These are phyloP conservation scores for Parastagonospora nodorum DNA, from an alignment of 2,329 filamentous ascomycete genomes.

Conservation along the genomic window DNA sequence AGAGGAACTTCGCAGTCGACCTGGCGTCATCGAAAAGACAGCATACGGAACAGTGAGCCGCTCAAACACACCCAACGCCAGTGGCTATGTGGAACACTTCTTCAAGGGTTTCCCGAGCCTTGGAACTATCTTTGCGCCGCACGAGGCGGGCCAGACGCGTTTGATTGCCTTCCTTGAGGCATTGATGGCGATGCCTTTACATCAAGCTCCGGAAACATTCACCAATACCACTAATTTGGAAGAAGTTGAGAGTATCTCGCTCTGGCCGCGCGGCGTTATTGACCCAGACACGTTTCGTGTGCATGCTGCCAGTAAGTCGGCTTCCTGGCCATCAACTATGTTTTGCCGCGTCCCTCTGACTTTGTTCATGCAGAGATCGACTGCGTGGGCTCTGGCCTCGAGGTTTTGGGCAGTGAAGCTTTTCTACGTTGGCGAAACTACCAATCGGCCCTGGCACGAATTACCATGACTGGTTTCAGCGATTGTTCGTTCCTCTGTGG, in stretches of 20 bases:
- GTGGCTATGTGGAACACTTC: slow-evolving; percentile 5
- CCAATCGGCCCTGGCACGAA: background rate
- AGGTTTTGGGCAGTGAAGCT: background rate
- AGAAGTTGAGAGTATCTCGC: background rate
- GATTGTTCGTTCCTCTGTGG: background rate
- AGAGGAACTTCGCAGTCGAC: slow-evolving; percentile 3
- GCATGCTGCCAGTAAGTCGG: background rate
- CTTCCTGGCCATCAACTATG: background rate
- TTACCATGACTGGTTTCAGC: background rate
- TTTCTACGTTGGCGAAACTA: slow-evolving; percentile 1
- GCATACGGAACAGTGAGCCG: background rate
- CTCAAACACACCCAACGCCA: slow-evolving; percentile 2
- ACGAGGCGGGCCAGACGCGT: slow-evolving; percentile 3
- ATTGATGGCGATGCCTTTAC: slow-evolving; percentile 2
- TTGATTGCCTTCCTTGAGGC: slow-evolving; percentile 2
- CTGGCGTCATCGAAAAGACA: background rate
- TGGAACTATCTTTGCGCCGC: slow-evolving; percentile 3
- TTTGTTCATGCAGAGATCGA: background rate
- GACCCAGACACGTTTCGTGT: slow-evolving; percentile 1
- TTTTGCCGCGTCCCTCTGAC: background rate
- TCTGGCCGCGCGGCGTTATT: background rate
- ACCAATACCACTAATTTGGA: slow-evolving; percentile 1
- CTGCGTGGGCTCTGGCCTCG: background rate
- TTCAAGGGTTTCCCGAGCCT: slow-evolving; percentile 3
- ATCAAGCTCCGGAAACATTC: slow-evolving; percentile 1